Evolutionary conservation across 1,284 basidiomycete genomes (phyloP).

Genomic region (Schizophyllum amplum): DNA sequence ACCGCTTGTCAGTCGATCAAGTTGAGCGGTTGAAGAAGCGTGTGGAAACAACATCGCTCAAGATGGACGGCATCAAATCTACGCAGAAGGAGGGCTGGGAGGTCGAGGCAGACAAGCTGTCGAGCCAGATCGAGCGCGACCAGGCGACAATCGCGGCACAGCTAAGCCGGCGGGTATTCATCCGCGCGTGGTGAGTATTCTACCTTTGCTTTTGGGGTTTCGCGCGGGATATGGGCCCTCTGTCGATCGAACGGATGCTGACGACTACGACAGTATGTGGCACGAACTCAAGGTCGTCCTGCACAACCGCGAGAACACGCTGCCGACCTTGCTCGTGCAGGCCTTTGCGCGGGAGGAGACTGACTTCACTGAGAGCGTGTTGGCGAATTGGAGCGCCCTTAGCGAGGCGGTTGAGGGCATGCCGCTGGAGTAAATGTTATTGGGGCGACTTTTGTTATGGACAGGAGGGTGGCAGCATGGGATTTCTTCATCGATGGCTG

Average conservation of each 20-base stretch:
- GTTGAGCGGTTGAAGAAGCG: conserved; percentile 83
- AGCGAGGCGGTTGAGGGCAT: conserved; percentile 65
- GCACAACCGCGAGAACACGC: conserved; percentile 80
- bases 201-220: background rate
- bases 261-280: conserved; percentile 63
- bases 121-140: conserved; percentile 65
- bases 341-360: conserved; percentile 67
- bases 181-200: conserved; percentile 65
- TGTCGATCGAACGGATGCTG: conserved; percentile 1
- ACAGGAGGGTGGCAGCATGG: background rate
- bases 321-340: conserved; percentile 69
- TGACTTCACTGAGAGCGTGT: conserved; percentile 51
- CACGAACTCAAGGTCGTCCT: conserved; percentile 83
- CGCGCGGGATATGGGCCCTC: too few species aligned
- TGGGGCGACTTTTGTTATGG: background rate
- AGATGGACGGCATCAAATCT: conserved; percentile 64
- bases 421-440: conserved; percentile 66
- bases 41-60: conserved; percentile 66
- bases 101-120: conserved; percentile 70
- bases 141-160: conserved; percentile 64
- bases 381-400: conserved; percentile 68
- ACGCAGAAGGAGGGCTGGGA: conserved; percentile 75
- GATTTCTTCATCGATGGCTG: background rate
- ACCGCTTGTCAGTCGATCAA: conserved; percentile 74
- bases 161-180: conserved; percentile 71